Evolutionary conservation across 1,139 yeast species (phyloP).

Genomic region (Pichia sp.): DNA sequence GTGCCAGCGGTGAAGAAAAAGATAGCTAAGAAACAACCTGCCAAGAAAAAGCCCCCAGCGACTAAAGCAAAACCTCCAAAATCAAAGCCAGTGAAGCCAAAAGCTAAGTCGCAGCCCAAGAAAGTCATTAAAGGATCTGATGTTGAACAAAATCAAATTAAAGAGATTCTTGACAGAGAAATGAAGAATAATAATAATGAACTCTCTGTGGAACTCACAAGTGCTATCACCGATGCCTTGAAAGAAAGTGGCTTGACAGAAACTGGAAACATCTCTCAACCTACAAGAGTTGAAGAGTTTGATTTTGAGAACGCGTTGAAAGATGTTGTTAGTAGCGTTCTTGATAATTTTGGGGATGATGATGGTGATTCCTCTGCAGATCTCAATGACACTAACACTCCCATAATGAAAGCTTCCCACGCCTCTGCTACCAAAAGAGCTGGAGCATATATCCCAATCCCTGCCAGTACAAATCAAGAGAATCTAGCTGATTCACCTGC

Average conservation of each 20-base stretch:
- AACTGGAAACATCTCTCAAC: neutral
- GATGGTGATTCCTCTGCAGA: too few relatives aligned
- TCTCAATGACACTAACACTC: too few relatives aligned
- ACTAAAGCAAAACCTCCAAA: neutral
- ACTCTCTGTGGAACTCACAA: constrained; percentile 12
- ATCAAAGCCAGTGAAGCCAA: neutral
- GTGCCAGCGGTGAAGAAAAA: constrained; percentile 7
- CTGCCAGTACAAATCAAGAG: too few relatives aligned
- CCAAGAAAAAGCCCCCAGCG: neutral
- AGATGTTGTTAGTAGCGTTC: constrained; percentile 34
- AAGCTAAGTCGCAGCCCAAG: neutral
- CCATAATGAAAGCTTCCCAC: too few relatives aligned
- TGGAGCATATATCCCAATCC: too few relatives aligned
- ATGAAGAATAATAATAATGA: neutral
- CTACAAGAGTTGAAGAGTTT: constrained; percentile 9
- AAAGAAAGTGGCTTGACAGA: constrained; percentile 7
- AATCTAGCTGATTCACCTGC: too few relatives aligned
- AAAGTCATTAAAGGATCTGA: neutral
- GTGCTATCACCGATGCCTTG: constrained; percentile 18
- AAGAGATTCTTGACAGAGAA: neutral
- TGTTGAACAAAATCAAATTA: neutral
- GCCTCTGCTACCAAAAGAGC: too few relatives aligned
- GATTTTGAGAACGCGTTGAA: constrained; percentile 30
- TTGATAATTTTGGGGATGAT: constrained; percentile 11
- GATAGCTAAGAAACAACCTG: neutral